These are phyloP conservation scores for Melampsora medusae DNA, from an alignment of 1,284 basidiomycete species.

Conservation along the genomic window DNA sequence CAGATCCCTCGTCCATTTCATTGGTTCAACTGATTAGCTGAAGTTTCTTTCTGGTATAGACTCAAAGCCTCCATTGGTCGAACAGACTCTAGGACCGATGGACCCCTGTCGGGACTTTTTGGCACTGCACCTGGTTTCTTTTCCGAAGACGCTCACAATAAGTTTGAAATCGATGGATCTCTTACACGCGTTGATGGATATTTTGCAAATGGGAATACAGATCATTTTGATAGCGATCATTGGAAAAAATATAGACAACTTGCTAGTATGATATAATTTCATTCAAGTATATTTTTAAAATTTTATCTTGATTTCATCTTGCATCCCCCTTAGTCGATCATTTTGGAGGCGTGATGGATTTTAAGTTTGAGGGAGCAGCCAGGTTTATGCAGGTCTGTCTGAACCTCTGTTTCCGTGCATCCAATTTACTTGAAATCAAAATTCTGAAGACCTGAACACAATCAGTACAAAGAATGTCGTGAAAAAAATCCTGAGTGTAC, in stretches of 20 bases:
- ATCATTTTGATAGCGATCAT: background rate
- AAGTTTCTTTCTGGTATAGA: background rate
- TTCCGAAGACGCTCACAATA: background rate
- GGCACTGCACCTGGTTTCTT: background rate
- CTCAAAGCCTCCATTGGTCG: background rate
- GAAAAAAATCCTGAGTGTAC: background rate
- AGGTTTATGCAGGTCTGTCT: background rate
- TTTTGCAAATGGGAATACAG: background rate
- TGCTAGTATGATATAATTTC: background rate
- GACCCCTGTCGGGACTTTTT: background rate
- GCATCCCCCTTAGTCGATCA: background rate
- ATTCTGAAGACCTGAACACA: too few relatives aligned
- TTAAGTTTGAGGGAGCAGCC: background rate
- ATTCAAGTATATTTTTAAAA: background rate
- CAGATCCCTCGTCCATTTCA: background rate
- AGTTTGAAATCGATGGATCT: background rate
- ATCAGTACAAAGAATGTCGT: conserved; percentile 6
- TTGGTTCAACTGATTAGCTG: background rate
- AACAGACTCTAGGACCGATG: conserved; percentile 2
- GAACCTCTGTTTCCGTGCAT: background rate
- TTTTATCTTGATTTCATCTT: background rate
- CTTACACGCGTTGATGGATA: background rate
- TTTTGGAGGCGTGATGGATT: background rate
- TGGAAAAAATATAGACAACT: conserved; percentile 10
- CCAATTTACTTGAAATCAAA: background rate